Percentiles rank a stretch among this genome's conserved stretches.
Conservation (phyloP, 164 flowering plant genomes). For the Nymphaea colorata region DNA sequence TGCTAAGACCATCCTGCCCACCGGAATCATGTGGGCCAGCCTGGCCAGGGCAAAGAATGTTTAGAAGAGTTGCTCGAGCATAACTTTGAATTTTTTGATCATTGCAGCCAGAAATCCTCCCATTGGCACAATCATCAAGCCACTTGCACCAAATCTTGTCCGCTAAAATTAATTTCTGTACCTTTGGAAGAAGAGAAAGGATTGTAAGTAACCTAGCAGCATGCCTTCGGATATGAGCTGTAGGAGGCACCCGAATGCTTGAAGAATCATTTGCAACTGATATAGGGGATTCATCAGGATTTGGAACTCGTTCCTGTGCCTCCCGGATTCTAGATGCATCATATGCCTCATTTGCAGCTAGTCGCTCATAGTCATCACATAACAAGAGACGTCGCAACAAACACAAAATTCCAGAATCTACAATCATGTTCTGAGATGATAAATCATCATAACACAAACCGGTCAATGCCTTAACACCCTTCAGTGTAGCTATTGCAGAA, state of each 20-base stretch:
- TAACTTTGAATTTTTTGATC: conserved; percentile 86
- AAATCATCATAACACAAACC: conserved; percentile 68
- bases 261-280: conserved; percentile 39
- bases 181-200: conserved; percentile 75
- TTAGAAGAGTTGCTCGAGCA: conserved; percentile 73
- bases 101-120: conserved; percentile 73
- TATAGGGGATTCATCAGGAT: conserved; percentile 29
- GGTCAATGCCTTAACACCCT: conserved; percentile 75
- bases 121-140: conserved; percentile 96
- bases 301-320: conserved; percentile 32
- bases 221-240: conserved; percentile 89
- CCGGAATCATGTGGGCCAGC: conserved; percentile 14
- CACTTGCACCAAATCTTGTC: conserved; percentile 78
- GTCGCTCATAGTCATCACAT: conserved; percentile 85
- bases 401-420: conserved; percentile 65
- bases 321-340: conserved; percentile 77
- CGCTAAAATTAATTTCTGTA: conserved; percentile 38
- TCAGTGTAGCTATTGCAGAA: conserved; percentile 81
- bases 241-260: conserved; percentile 72
- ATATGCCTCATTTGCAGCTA: conserved; percentile 91
- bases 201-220: conserved; percentile 77
- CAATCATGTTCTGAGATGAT: conserved; percentile 40
- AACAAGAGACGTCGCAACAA: conserved; percentile 71
- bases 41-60: conserved; percentile 35
- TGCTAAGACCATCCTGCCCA: conserved; percentile 4